Conservation (phyloP, 352 stramenopile genomes). For the Globisporangium viniferum region DNA sequence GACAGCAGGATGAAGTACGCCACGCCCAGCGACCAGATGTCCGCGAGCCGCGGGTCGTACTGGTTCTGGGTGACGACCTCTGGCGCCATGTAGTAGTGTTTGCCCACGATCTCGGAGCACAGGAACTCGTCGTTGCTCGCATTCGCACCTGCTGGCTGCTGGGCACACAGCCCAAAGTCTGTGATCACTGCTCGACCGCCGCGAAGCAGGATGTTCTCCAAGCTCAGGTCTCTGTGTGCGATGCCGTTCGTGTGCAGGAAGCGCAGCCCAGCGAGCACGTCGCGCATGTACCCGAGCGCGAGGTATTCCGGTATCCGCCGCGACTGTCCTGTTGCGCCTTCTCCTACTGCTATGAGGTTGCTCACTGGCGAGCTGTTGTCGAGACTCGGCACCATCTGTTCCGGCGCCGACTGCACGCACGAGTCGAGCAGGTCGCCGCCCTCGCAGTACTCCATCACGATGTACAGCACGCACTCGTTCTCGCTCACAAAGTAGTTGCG, state of each 20-base stretch:
- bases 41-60: slow-evolving; percentile 92
- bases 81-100: slow-evolving; percentile 97
- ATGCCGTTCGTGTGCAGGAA: slow-evolving; percentile 73
- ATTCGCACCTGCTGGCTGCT: slow-evolving; percentile 27
- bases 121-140: slow-evolving; percentile 31
- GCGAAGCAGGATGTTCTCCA: slow-evolving; percentile 96
- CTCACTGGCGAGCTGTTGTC: slow-evolving; percentile 4
- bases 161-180: slow-evolving; percentile 73
- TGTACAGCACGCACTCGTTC: slow-evolving; percentile 42
- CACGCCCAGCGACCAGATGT: slow-evolving; percentile 92
- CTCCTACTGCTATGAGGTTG: slow-evolving; percentile 6
- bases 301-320: slow-evolving; percentile 37
- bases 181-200: slow-evolving; percentile 54
- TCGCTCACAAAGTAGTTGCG: slow-evolving; percentile 62
- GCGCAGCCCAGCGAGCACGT: slow-evolving; percentile 61
- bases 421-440: slow-evolving; percentile 69
- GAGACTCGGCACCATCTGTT: slow-evolving; percentile 4
- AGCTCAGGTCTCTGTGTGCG: slow-evolving; percentile 92
- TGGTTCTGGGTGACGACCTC: slow-evolving; percentile 79
- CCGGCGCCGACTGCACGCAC: slow-evolving; percentile 23
- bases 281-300: slow-evolving; percentile 54
- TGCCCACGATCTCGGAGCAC: slow-evolving; percentile 77
- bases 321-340: slow-evolving; percentile 3
- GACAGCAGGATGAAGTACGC: slow-evolving; percentile 95
- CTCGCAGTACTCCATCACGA: slow-evolving; percentile 80